Evolutionary conservation across 1,284 basidiomycete species (phyloP).

Genomic region (Vanrija sp.): DNA sequence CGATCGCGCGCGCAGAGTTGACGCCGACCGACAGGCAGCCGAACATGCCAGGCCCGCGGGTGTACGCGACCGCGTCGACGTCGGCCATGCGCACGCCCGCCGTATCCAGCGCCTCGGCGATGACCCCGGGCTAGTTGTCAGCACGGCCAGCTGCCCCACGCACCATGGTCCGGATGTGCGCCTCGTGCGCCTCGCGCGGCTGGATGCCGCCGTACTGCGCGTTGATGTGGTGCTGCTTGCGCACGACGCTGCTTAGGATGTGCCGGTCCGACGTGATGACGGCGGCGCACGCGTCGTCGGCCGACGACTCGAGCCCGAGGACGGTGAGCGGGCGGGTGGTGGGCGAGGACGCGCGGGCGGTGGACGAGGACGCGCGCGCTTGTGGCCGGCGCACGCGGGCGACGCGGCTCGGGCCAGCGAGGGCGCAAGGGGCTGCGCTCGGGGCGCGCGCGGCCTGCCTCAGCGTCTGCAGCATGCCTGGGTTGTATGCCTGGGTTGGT

Average conservation of each 20-base stretch:
- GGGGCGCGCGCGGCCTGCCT: too few species aligned
- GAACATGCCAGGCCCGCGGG: slow-evolving; percentile 80
- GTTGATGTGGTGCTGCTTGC: slow-evolving; percentile 63
- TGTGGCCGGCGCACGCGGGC: too few species aligned
- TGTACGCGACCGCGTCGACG: slow-evolving; percentile 83
- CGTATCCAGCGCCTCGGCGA: slow-evolving; percentile 62
- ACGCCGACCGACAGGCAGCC: slow-evolving; percentile 73
- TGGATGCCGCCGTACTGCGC: slow-evolving; percentile 71
- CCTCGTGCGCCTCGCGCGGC: slow-evolving; percentile 67
- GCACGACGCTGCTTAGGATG: slow-evolving; percentile 75
- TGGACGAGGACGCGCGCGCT: not conserved
- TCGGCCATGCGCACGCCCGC: slow-evolving; percentile 60
- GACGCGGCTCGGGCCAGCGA: not conserved
- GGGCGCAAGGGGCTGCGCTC: too few species aligned
- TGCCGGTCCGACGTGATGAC: slow-evolving; percentile 64
- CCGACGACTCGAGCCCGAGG: slow-evolving; percentile 71
- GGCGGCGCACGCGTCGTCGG: slow-evolving; percentile 85
- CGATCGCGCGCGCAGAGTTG: slow-evolving; percentile 74
- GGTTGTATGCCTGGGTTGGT: too few species aligned
- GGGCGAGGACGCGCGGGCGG: not conserved
- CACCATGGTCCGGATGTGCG: slow-evolving; percentile 67
- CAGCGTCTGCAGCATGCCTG: too few species aligned
- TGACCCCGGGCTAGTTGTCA: slow-evolving; percentile 63
- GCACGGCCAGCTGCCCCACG: slow-evolving; percentile 21
- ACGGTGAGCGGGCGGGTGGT: slow-evolving; percentile 52